Percentiles rank a stretch among this genome's conserved stretches.
Conservation (phyloP, 768 basidiomycete genomes). For the Sarcodon aspratus region DNA sequence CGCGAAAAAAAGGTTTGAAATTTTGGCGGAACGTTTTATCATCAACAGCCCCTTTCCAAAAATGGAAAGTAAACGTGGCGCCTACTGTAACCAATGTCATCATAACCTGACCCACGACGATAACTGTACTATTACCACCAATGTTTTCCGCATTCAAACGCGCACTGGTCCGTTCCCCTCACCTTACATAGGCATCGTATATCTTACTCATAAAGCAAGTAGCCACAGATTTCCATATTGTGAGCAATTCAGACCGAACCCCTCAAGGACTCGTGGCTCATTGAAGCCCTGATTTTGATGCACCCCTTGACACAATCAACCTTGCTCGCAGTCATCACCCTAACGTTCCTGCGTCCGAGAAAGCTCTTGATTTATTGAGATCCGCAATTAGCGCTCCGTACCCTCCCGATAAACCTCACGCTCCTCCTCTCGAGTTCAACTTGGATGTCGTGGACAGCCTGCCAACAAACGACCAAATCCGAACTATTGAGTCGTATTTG, state of each 20-base stretch:
- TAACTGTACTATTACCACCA: neutral
- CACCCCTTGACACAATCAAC: neutral
- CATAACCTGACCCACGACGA: neutral
- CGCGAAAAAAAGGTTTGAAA: no score
- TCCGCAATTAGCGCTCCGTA: slow-evolving; percentile 50
- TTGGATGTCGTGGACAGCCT: slow-evolving; percentile 59
- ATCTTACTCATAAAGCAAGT: neutral
- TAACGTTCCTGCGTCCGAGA: slow-evolving; percentile 49
- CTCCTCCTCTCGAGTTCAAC: slow-evolving; percentile 51
- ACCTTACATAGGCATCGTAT: neutral
- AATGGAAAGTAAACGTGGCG: no score
- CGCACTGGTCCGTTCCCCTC: slow-evolving; percentile 16
- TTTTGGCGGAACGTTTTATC: no score
- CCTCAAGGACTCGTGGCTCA: neutral
- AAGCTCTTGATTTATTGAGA: slow-evolving; percentile 49
- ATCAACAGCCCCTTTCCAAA: no score
- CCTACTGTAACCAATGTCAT: neutral
- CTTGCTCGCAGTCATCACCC: slow-evolving; percentile 43
- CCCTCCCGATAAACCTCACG: slow-evolving; percentile 35
- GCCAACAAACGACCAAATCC: slow-evolving; percentile 60
- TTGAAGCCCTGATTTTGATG: neutral
- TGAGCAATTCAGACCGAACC: slow-evolving; percentile 12
- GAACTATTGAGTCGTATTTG: slow-evolving; percentile 54
- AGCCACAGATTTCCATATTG: slow-evolving; percentile 62
- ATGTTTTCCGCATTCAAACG: slow-evolving; percentile 29